Evolutionary conservation across 345 rosid genomes (phyloP).

Genomic region (Ailanthus altissimus): DNA sequence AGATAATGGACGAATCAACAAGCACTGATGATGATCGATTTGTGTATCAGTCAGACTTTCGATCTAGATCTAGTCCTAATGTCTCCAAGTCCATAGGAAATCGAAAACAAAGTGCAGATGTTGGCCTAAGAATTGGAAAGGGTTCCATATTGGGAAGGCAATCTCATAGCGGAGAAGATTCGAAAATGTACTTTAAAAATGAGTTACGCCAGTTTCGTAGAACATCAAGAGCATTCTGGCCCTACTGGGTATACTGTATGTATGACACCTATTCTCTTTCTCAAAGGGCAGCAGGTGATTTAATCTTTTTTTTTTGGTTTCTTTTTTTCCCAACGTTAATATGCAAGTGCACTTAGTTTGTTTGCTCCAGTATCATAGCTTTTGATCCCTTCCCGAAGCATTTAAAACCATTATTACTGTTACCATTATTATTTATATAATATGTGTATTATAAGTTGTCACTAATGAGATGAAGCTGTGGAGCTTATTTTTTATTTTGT

Average conservation of each 20-base stretch:
- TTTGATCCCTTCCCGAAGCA: slow-evolving; percentile 1
- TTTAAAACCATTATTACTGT: background rate
- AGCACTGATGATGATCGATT: slow-evolving; percentile 70
- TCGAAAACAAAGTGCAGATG: slow-evolving; percentile 26
- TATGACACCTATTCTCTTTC: slow-evolving; percentile 87
- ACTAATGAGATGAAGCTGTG: background rate
- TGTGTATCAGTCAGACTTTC: slow-evolving; percentile 36
- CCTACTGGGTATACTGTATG: slow-evolving; percentile 84
- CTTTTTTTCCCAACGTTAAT: background rate
- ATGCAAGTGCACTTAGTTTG: slow-evolving; percentile 11
- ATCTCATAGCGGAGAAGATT: slow-evolving; percentile 36
- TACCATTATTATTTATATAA: background rate
- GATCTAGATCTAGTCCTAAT: slow-evolving; percentile 27
- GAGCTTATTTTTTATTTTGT: background rate
- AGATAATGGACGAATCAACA: slow-evolving; percentile 51
- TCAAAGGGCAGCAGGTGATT: slow-evolving; percentile 82
- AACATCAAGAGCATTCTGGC: slow-evolving; percentile 76
- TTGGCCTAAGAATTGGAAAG: slow-evolving; percentile 31
- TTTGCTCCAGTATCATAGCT: background rate
- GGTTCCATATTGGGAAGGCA: slow-evolving; percentile 32
- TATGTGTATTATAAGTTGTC: no score
- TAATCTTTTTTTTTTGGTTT: slow-evolving; percentile 15
- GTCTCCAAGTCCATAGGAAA: slow-evolving; percentile 35
- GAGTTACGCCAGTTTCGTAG: slow-evolving; percentile 46
- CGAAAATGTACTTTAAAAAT: slow-evolving; percentile 30